phyloP scores from a whole-genome alignment of 441 rosid genomes.

The Croton setiger region DNA sequence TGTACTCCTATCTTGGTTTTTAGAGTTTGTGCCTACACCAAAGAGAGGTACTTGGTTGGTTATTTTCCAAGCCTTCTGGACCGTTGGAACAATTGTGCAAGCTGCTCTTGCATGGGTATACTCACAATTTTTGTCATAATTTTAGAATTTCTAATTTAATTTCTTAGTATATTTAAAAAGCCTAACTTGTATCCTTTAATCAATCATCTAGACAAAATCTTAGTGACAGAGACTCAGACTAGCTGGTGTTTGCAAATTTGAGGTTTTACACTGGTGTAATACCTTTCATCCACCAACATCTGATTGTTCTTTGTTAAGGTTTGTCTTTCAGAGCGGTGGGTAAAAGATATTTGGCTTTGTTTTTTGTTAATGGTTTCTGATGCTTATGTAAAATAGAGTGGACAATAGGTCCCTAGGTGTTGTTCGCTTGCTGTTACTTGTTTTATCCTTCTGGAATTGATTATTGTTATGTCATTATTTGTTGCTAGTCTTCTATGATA shows the following conservation, averaged over 20 bases:
- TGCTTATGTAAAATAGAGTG: background rate
- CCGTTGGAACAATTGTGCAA: slow-evolving; percentile 74
- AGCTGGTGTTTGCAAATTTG: background rate
- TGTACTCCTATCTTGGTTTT: slow-evolving; percentile 88
- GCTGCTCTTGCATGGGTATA: slow-evolving; percentile 93
- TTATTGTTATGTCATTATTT: background rate
- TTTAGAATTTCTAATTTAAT: background rate
- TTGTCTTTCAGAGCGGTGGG: background rate
- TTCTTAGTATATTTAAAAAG: background rate
- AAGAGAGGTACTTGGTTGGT: slow-evolving; percentile 94
- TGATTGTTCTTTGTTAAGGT: background rate
- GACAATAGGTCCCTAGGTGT: background rate
- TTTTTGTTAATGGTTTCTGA: background rate
- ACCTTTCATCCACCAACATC: background rate
- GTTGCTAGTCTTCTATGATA: background rate
- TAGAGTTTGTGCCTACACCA: slow-evolving; percentile 94
- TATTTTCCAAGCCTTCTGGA: slow-evolving; percentile 78
- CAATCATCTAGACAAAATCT: background rate
- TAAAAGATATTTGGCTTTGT: background rate
- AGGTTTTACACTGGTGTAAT: background rate
- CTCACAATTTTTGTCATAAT: slow-evolving; percentile 14
- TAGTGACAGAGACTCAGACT: background rate
- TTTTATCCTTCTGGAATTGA: background rate
- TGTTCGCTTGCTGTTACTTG: background rate
- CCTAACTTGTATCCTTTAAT: background rate